phyloP scores from a whole-genome alignment of 1,284 basidiomycete genomes.

The Flammula alnicola region DNA sequence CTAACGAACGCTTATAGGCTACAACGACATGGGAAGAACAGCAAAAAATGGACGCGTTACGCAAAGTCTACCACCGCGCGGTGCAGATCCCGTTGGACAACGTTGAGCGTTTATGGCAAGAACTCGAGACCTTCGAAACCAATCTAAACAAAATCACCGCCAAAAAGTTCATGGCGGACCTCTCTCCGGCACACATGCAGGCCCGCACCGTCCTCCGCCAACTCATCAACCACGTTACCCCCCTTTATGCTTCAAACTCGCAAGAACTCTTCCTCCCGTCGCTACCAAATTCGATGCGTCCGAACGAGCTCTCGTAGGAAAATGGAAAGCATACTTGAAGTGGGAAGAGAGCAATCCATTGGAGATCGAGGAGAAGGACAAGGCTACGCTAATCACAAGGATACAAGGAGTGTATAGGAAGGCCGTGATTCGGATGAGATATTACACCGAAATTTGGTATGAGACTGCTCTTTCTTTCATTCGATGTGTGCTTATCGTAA shows the following conservation, averaged over 20 bases:
- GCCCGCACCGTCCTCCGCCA: constrained; percentile 89
- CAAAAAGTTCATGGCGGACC: constrained; percentile 88
- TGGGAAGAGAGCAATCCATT: constrained; percentile 97
- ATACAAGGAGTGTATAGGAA: constrained; percentile 88
- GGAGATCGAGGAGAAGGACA: constrained; percentile 89
- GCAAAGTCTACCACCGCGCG: constrained; percentile 92
- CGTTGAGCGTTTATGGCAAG: constrained; percentile 93
- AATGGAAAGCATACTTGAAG: constrained; percentile 92
- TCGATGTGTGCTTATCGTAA: constrained; percentile 8
- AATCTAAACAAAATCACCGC: constrained; percentile 92
- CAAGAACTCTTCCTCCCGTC: constrained; percentile 70
- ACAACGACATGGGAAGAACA: constrained; percentile 93
- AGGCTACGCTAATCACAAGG: constrained; percentile 65
- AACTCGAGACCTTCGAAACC: constrained; percentile 94
- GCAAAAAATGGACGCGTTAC: constrained; percentile 92
- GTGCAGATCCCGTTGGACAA: constrained; percentile 94
- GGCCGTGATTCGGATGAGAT: constrained; percentile 89
- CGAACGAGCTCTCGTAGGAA: constrained; percentile 78
- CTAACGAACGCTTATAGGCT: constrained; percentile 49
- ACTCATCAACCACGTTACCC: constrained; percentile 73
- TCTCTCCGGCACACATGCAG: constrained; percentile 89
- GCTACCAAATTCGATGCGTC: constrained; percentile 74
- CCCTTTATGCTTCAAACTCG: constrained; percentile 62
- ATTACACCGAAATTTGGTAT: constrained; percentile 94
- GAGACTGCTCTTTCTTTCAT: constrained; percentile 23